These are phyloP conservation scores for Neurospora tetrasperma DNA, from an alignment of 495 filamentous ascomycete genomes.

Conservation along the genomic window DNA sequence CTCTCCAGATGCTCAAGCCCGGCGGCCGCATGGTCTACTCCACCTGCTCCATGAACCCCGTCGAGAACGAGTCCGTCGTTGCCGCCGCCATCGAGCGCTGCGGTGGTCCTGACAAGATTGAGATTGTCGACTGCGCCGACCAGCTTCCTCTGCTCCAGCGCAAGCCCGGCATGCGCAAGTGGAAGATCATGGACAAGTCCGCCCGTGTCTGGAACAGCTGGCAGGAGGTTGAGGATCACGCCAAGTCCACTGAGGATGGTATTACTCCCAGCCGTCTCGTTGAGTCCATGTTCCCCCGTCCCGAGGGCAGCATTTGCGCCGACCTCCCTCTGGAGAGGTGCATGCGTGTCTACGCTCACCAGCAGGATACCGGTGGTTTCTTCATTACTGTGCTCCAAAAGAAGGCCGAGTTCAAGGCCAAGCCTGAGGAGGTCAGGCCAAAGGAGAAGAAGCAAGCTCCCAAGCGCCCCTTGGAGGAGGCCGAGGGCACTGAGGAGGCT, in stretches of 20 bases:
- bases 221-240: slow-evolving; percentile 61
- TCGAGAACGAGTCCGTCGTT: slow-evolving; percentile 95
- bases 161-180: slow-evolving; percentile 57
- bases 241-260: slow-evolving; percentile 44
- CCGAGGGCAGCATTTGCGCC: slow-evolving; percentile 43
- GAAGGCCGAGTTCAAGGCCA: slow-evolving; percentile 72
- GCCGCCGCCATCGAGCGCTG: slow-evolving; percentile 74
- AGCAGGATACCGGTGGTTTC: slow-evolving; percentile 93
- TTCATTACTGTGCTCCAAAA: slow-evolving; percentile 96
- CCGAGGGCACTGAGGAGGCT: slow-evolving; percentile 23
- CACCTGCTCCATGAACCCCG: slow-evolving; percentile 94
- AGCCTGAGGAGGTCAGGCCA: slow-evolving; percentile 59
- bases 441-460: slow-evolving; percentile 35
- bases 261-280: slow-evolving; percentile 48
- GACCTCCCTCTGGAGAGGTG: slow-evolving; percentile 75
- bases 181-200: slow-evolving; percentile 83
- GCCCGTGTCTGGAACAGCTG: slow-evolving; percentile 65
- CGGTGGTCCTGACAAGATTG: slow-evolving; percentile 71
- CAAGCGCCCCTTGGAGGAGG: slow-evolving; percentile 21
- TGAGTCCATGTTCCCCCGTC: slow-evolving; percentile 68
- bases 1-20: slow-evolving; percentile 91
- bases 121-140: slow-evolving; percentile 70
- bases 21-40: slow-evolving; percentile 93
- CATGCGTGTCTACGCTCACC: slow-evolving; percentile 87
- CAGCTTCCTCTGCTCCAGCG: slow-evolving; percentile 69